Base-by-base conservation (phyloP, 306 rosid species). In the Citrullus colocynthis region DNA sequence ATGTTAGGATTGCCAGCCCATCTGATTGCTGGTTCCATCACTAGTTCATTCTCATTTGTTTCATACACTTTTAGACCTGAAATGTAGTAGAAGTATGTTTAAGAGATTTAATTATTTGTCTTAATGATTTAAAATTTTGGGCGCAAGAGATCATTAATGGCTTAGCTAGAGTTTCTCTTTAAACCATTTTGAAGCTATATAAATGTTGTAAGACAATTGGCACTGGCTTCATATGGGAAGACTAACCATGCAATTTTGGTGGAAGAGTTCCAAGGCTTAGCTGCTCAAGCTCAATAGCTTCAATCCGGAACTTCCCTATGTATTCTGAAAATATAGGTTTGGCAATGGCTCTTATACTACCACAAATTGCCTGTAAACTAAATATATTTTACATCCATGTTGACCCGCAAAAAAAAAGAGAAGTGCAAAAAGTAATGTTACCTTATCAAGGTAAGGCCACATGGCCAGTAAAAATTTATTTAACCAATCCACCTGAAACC, bases 401-500 rank as follows among this genome's bases (percentile, higher is more conserved):
- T 44, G 15, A 58, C 37, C 42, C 6, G 67, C n/a, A 36, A 55
- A 57, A 8, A 24, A 37, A 73, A 54, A 39, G 42, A 78, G 17
- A 61, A 52, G 21, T 20, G 18, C 21, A 37, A 37, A 75, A 60
- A 20, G 42, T 44, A 15, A 49, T 69, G 81, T 57, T 74, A 94
- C 98, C 97, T 87, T 87, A 71, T 92, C 94, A 32, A 94, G 87
- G 86, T 76, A 91, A 80, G 97, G 98, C 98, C 98, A 94, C 90
- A 90, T 81, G 72, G 84, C 82, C 21, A 54, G 42, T 49, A 90
- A 59, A 88, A 91, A 84, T 62, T 83, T 87, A 85, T 94, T 94
- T 79, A 94, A 60, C 98, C 98, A 94, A 52, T 94, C 98, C 56
- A 92, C 90, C 98, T 94, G 88, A 80, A 52, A 20, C 42, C 36